A percentile compares a stretch with the other conserved stretches of the same genome.
These are phyloP conservation scores for Pyrrhoderma lamaoense DNA, from an alignment of 1,284 basidiomycete species.

Conservation along the genomic window DNA sequence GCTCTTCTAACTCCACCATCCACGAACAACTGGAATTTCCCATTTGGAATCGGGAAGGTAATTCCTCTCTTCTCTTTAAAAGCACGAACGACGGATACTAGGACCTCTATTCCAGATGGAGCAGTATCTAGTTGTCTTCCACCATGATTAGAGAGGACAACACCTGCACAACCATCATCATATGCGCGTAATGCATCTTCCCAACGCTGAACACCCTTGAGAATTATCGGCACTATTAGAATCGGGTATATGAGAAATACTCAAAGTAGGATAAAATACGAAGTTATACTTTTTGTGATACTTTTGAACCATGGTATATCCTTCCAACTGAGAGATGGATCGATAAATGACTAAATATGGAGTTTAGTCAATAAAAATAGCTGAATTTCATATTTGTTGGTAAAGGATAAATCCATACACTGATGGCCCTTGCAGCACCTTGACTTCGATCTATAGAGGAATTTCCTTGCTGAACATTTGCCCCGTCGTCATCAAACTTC, in stretches of 20 bases:
- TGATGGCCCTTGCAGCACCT: conserved; percentile 92
- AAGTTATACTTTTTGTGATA: conserved; percentile 70
- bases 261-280: conserved; percentile 1
- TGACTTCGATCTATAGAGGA: conserved; percentile 74
- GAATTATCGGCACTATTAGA: conserved; percentile 75
- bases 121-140: conserved; percentile 91
- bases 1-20: conserved; percentile 91
- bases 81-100: conserved; percentile 79
- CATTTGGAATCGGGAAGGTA: conserved; percentile 44
- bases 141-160: conserved; percentile 90
- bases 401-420: conserved; percentile 46
- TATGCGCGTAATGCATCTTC: conserved; percentile 90
- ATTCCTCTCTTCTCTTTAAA: conserved; percentile 62
- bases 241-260: neutral
- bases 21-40: conserved; percentile 81
- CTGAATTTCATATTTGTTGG: neutral
- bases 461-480: conserved; percentile 54
- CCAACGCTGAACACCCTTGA: conserved; percentile 93
- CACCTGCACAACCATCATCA: conserved; percentile 73
- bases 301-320: conserved; percentile 85
- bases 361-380: neutral
- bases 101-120: conserved; percentile 83
- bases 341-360: conserved; percentile 77
- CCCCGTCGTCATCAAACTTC: conserved; percentile 83
- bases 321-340: conserved; percentile 81